Conservation (phyloP, 768 basidiomycete genomes). For the Panaeolus cyanescens region DNA sequence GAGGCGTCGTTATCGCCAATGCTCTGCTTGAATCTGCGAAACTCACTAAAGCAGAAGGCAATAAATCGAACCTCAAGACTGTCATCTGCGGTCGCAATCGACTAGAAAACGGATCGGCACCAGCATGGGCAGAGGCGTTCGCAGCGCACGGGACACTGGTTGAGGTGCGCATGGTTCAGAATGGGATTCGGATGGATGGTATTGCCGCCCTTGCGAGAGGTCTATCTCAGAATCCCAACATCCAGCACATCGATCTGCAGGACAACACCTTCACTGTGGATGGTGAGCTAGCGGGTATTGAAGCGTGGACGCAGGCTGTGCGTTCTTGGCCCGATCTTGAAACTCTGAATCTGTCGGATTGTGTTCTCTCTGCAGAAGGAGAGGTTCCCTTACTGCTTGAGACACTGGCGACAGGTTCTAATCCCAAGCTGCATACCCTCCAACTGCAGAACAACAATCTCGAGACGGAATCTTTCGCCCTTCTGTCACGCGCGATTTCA, state of each 20-base stretch:
- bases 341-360: slow-evolving; percentile 91
- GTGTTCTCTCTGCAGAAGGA: slow-evolving; percentile 82
- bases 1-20: slow-evolving; percentile 82
- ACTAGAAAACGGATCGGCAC: slow-evolving; percentile 88
- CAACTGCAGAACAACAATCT: slow-evolving; percentile 94
- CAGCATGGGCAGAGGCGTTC: slow-evolving; percentile 86
- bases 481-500: slow-evolving; percentile 68
- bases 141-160: slow-evolving; percentile 77
- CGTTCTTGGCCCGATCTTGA: slow-evolving; percentile 69
- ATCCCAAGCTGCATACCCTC: slow-evolving; percentile 71
- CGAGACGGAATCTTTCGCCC: slow-evolving; percentile 62
- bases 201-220: slow-evolving; percentile 79
- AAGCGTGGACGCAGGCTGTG: slow-evolving; percentile 66
- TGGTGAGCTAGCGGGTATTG: slow-evolving; percentile 49
- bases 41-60: slow-evolving; percentile 64
- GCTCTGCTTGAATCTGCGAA: slow-evolving; percentile 80
- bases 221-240: slow-evolving; percentile 60
- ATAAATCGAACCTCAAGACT: slow-evolving; percentile 69
- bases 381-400: slow-evolving; percentile 69
- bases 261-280: slow-evolving; percentile 83
- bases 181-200: slow-evolving; percentile 94
- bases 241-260: slow-evolving; percentile 87
- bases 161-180: slow-evolving; percentile 95
- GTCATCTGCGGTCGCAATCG: slow-evolving; percentile 95
- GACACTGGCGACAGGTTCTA: slow-evolving; percentile 67